Conservation (phyloP, 2,329 filamentous ascomycete species). For the Neodidymelliopsis sp. region DNA sequence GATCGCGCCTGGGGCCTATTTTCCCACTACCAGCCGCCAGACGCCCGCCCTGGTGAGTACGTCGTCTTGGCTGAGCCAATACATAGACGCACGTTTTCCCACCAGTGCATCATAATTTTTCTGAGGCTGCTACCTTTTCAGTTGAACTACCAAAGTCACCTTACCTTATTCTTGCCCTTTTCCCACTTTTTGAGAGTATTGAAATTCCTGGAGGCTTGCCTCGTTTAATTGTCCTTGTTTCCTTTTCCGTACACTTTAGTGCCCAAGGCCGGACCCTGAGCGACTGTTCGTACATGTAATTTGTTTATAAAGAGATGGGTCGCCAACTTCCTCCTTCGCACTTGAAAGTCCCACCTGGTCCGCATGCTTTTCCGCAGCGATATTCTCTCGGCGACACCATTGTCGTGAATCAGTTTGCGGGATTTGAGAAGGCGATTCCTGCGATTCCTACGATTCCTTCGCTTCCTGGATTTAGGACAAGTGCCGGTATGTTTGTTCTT, state of each 20-base stretch:
- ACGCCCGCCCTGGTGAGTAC: constrained; percentile 14
- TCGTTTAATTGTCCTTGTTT: constrained; percentile 15
- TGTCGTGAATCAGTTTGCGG: constrained; percentile 44
- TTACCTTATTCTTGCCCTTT: constrained; percentile 8
- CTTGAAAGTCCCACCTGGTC: constrained; percentile 42
- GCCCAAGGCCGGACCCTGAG: constrained; percentile 27
- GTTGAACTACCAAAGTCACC: too few relatives aligned
- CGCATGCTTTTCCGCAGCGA: constrained; percentile 40
- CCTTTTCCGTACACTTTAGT: constrained; percentile 11
- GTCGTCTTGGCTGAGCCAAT: constrained; percentile 41
- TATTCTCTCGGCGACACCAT: constrained; percentile 39
- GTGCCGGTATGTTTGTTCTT: constrained; percentile 46
- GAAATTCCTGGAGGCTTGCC: constrained; percentile 7
- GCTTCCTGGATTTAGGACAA: constrained; percentile 49
- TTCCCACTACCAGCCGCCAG: constrained; percentile 19
- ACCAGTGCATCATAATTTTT: constrained; percentile 27
- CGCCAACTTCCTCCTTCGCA: constrained; percentile 46
- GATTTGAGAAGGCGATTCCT: constrained; percentile 47
- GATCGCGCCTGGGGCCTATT: constrained; percentile 20
- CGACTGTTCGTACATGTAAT: constrained; percentile 33
- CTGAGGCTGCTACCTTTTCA: constrained; percentile 20
- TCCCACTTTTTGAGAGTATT: constrained; percentile 17
- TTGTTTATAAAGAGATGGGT: constrained; percentile 35
- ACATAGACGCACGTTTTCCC: constrained; percentile 45
- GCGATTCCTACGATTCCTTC: constrained; percentile 46